phyloP scores from a whole-genome alignment of 805 yeast genomes.

The Jamesozyma gamospora region DNA sequence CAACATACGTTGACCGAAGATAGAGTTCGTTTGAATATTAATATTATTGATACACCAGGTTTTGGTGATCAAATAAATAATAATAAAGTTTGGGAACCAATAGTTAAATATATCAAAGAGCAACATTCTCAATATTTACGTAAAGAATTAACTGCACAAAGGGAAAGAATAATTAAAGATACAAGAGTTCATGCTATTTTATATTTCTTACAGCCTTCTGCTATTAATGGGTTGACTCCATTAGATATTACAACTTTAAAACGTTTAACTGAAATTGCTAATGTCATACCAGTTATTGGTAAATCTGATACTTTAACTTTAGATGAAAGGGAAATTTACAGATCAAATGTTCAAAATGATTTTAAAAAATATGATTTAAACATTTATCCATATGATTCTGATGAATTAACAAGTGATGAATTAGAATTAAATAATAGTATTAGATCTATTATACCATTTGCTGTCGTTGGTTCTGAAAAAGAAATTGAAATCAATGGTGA shows the following conservation, averaged over 20 bases:
- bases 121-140: constrained; percentile 87
- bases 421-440: constrained; percentile 64
- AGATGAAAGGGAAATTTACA: constrained; percentile 72
- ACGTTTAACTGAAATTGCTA: constrained; percentile 79
- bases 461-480: constrained; percentile 83
- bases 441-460: constrained; percentile 78
- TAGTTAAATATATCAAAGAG: constrained; percentile 87
- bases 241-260: constrained; percentile 76
- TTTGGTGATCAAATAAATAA: constrained; percentile 95
- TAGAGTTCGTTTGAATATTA: constrained; percentile 75
- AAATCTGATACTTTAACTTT: constrained; percentile 84
- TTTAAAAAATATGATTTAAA: constrained; percentile 61
- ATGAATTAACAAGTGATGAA: constrained; percentile 59
- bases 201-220: constrained; percentile 80
- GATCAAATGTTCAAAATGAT: constrained; percentile 67
- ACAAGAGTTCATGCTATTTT: constrained; percentile 89
- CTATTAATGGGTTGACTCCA: constrained; percentile 61
- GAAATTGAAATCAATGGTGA: constrained; percentile 70
- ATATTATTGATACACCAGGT: constrained; percentile 94
- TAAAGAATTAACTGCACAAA: constrained; percentile 88
- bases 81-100: constrained; percentile 94
- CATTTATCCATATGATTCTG: constrained; percentile 72
- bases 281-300: constrained; percentile 92
- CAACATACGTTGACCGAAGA: constrained; percentile 71
- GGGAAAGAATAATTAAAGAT: constrained; percentile 74